Evolutionary conservation across 257 asterid genomes (phyloP), one percentile per base, ranked within the genome.

Genomic region (Petunia secreta): DNA sequence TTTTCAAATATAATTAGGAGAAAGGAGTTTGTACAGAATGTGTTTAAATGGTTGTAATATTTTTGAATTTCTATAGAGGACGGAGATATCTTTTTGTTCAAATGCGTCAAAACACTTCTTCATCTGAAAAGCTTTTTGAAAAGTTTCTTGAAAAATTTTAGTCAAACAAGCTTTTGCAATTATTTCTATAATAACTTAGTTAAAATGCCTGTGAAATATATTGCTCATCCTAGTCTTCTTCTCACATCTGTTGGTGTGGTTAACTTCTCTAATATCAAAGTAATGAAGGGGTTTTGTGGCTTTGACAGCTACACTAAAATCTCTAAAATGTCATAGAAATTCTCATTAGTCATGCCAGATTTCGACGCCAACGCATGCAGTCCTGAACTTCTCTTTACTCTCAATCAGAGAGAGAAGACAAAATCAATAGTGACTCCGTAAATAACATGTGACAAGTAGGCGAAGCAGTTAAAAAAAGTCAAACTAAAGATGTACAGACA

Each of bases 341-440:
- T 36, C 46, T 63, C 37, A 9, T 25, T 48, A 71, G 43, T 46
- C 43, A 34, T 46, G 60, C 60, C 77, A 71, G 60, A 25, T 46
- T 58, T 25, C 59, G 46, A 68, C 48, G 48, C 77, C 77, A 71
- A 48, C 46, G 44, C 34, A 40, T 69, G 41, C 76, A 69, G 44
- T 69, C 76, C 40, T 16, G 41, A 69, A 16, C 36, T 69, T 69
- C 40, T 16, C 55, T 68, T 9, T 25, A 46, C 41, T 69, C 58
- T 69, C 68, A 10, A 37, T 63, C 68, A 63, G 36, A 63, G 43
- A 36, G n/a, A 63, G 8, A 36, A 63, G 43, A 36, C 68, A 63
- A 63, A 59, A 59, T 34, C 43, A 63, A 63, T 36, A 9, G 68
- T 1, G n/a, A 36, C 37, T n/a, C 6, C n/a, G 64, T 59, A 38